phyloP scores from a whole-genome alignment of 805 yeast species.

The Vanderwaltozyma yarrowii region DNA sequence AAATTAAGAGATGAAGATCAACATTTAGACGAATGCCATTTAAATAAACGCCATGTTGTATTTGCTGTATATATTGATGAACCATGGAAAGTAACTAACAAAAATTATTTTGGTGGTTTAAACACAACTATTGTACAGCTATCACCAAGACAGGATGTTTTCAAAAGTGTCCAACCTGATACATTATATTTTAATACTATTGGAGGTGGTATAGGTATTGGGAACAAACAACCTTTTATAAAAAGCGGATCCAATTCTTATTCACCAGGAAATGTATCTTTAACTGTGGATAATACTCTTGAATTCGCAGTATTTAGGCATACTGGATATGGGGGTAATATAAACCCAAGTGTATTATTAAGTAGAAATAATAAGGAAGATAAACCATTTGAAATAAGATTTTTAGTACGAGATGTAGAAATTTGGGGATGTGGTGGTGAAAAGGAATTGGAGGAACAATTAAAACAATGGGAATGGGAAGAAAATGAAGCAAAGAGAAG shows the following conservation, averaged over 20 bases:
- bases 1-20: slow-evolving; percentile 28
- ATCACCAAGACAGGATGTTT: slow-evolving; percentile 54
- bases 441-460: slow-evolving; percentile 67
- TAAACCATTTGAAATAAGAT: slow-evolving; percentile 50
- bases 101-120: slow-evolving; percentile 59
- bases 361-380: slow-evolving; percentile 13
- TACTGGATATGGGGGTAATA: slow-evolving; percentile 45
- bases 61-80: slow-evolving; percentile 56
- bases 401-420: slow-evolving; percentile 65
- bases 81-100: slow-evolving; percentile 74
- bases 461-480: slow-evolving; percentile 84
- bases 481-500: slow-evolving; percentile 74
- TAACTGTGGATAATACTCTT: slow-evolving; percentile 65
- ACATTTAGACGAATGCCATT: slow-evolving; percentile 8
- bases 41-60: slow-evolving; percentile 32
- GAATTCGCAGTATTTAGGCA: slow-evolving; percentile 79
- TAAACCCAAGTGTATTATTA: slow-evolving; percentile 27
- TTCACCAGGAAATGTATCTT: slow-evolving; percentile 66
- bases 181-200: slow-evolving; percentile 56
- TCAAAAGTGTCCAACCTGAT: slow-evolving; percentile 29
- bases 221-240: slow-evolving; percentile 53
- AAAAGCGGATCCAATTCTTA: slow-evolving; percentile 38
- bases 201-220: slow-evolving; percentile 82
- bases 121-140: slow-evolving; percentile 53
- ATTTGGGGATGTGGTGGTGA: slow-evolving; percentile 89